phyloP scores from a whole-genome alignment of 208 protist genomes.

The Wallacemonas sp. region DNA sequence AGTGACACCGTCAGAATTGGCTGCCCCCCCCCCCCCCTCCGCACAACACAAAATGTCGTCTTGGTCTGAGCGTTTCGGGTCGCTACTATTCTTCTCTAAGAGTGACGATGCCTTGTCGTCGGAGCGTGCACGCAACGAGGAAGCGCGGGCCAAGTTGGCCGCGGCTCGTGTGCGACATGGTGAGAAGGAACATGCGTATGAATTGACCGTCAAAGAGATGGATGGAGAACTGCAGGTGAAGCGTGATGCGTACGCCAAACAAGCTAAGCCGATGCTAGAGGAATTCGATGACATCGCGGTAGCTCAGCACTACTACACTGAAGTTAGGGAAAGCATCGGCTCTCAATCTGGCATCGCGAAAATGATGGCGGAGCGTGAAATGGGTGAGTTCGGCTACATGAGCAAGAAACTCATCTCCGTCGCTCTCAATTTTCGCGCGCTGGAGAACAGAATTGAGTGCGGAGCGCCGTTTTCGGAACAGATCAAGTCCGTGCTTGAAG shows the following conservation, averaged over 20 bases:
- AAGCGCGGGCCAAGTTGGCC: conserved; percentile 48
- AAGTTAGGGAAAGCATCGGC: conserved; percentile 45
- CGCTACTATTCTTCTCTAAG: conserved; percentile 50
- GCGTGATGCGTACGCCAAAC: conserved; percentile 42
- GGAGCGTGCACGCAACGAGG: conserved; percentile 75
- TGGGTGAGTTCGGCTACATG: conserved; percentile 77
- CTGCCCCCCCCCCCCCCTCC: too few species aligned
- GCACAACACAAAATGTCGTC: conserved; percentile 29
- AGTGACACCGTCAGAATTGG: too few species aligned
- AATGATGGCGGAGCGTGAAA: conserved; percentile 58
- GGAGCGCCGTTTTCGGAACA: conserved; percentile 63
- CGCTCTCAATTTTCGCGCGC: conserved; percentile 71
- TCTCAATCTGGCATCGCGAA: conserved; percentile 53
- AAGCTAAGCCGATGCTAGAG: conserved; percentile 58
- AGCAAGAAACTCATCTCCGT: conserved; percentile 89
- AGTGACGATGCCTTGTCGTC: conserved; percentile 54
- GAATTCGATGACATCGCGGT: conserved; percentile 80
- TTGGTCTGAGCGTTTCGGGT: conserved; percentile 27
- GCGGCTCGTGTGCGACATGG: conserved; percentile 34
- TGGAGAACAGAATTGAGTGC: conserved; percentile 33
- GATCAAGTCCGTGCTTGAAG: conserved; percentile 57
- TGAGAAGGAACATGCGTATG: conserved; percentile 36
- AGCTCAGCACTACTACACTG: conserved; percentile 83
- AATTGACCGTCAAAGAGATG: conserved; percentile 24
- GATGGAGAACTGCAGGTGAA: conserved; percentile 54